Percentiles rank a stretch among this genome's conserved stretches.
Evolutionary conservation across 2,329 filamentous ascomycete genomes (phyloP).

Genomic region (Scopulariopsis brevicaulis): DNA sequence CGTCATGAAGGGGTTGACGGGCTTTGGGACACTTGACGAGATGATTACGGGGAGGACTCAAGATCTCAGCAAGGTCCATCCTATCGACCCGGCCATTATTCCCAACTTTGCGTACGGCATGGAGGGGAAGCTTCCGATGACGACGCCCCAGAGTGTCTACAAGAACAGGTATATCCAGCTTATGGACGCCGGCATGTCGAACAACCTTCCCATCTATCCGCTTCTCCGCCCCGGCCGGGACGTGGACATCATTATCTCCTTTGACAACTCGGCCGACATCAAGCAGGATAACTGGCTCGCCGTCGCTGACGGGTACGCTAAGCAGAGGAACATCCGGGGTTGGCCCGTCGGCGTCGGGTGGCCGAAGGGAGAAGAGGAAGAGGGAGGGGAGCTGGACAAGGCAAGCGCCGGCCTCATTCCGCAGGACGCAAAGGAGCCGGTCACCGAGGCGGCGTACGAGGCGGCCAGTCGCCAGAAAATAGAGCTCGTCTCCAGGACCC

Average conservation of each 20-base stretch:
- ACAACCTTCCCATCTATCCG: conserved; percentile 94
- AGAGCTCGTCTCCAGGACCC: conserved; percentile 42
- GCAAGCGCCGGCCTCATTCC: conserved; percentile 44
- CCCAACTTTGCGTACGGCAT: conserved; percentile 85
- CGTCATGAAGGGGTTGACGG: conserved; percentile 60
- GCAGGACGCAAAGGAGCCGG: conserved; percentile 33
- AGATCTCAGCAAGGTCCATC: conserved; percentile 83
- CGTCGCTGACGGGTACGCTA: conserved; percentile 85
- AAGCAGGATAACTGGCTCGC: conserved; percentile 94
- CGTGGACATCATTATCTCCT: conserved; percentile 83
- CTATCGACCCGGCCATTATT: conserved; percentile 81
- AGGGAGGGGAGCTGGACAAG: conserved; percentile 52
- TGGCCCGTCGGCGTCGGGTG: conserved; percentile 95
- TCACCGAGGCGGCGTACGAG: conserved; percentile 30
- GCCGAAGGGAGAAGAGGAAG: conserved; percentile 55
- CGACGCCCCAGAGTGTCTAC: conserved; percentile 69
- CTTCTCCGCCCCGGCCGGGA: conserved; percentile 78
- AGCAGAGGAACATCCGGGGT: conserved; percentile 79
- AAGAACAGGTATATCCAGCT: conserved; percentile 61
- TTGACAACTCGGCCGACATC: conserved; percentile 90
- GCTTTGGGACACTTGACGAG: conserved; percentile 67
- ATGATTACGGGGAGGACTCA: conserved; percentile 74
- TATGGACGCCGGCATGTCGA: conserved; percentile 98
- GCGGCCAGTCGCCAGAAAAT: conserved; percentile 42
- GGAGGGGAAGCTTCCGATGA: conserved; percentile 60